Evolutionary conservation across 2,329 filamentous ascomycete genomes (phyloP).

Genomic region (Phyllosticta capitalensis): DNA sequence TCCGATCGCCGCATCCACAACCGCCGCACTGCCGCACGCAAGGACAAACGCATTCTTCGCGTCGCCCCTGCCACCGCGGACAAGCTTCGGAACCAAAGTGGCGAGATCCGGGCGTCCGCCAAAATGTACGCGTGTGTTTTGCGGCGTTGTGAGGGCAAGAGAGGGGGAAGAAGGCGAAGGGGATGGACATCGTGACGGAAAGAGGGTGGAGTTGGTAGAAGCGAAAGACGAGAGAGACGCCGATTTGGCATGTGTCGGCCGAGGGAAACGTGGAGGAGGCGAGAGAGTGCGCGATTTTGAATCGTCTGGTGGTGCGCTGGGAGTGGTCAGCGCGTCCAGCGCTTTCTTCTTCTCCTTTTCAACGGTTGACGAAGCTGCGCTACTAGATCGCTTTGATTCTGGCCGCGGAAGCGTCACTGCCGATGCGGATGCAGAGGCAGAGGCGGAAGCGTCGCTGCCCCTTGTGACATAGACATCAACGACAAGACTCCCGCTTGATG

Average conservation of each 20-base stretch:
- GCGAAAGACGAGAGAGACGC: neutral
- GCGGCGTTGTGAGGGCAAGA: neutral
- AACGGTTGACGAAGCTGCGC: neutral
- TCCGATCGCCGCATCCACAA: neutral
- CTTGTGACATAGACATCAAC: slow-evolving; percentile 14
- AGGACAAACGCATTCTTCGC: neutral
- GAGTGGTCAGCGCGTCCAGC: too few relatives aligned
- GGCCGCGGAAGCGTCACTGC: neutral
- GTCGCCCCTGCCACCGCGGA: neutral
- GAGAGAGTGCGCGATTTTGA: neutral
- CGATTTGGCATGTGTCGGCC: neutral
- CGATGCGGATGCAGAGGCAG: neutral
- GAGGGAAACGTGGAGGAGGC: neutral
- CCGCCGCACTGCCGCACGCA: neutral
- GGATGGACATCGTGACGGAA: too few relatives aligned
- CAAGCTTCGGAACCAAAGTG: neutral
- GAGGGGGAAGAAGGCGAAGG: neutral
- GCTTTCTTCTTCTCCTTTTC: too few relatives aligned
- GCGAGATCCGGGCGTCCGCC: neutral
- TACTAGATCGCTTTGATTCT: neutral
- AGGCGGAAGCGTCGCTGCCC: neutral
- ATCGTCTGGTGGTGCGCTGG: too few relatives aligned
- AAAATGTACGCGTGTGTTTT: neutral
- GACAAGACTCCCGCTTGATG: slow-evolving; percentile 4
- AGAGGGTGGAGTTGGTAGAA: neutral